phyloP scores from a whole-genome alignment of 441 rosid species.

The Euphorbia corollata region DNA sequence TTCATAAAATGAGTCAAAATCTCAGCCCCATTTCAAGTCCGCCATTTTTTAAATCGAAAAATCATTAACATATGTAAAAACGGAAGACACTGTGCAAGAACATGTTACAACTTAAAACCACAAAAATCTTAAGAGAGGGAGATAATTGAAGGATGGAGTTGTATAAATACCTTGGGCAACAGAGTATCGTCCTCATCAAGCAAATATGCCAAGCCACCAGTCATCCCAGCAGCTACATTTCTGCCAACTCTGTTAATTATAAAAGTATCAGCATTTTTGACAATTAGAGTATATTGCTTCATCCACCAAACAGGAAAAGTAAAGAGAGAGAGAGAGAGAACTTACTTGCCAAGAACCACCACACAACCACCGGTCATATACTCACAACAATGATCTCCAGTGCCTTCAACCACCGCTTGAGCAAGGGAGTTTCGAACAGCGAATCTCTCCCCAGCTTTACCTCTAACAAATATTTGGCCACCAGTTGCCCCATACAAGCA shows the following conservation, averaged over 20 bases:
- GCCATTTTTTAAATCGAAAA: background rate
- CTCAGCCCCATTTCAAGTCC: background rate
- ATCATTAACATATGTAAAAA: background rate
- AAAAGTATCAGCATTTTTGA: constrained; percentile 10
- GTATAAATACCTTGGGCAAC: constrained; percentile 57
- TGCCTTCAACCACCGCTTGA: constrained; percentile 95
- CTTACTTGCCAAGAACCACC: constrained; percentile 95
- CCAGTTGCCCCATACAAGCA: constrained; percentile 97
- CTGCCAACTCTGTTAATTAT: constrained; percentile 74
- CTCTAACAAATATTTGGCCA: constrained; percentile 86
- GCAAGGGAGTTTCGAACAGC: constrained; percentile 96
- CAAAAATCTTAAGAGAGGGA: background rate
- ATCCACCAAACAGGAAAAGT: constrained; percentile 2
- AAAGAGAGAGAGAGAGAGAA: constrained; percentile 13
- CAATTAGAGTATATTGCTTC: constrained; percentile 8
- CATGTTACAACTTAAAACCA: background rate
- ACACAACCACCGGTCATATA: constrained; percentile 99
- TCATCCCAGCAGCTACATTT: constrained; percentile 97
- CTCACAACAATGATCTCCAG: constrained; percentile 91
- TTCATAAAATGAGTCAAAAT: background rate
- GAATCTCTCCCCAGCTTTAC: constrained; percentile 93
- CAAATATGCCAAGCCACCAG: constrained; percentile 89
- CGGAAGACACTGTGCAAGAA: background rate
- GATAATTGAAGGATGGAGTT: background rate
- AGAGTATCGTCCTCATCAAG: constrained; percentile 83